Conservation (phyloP, 129 eudicot genomes). For the Kitagawia praeruptora region DNA sequence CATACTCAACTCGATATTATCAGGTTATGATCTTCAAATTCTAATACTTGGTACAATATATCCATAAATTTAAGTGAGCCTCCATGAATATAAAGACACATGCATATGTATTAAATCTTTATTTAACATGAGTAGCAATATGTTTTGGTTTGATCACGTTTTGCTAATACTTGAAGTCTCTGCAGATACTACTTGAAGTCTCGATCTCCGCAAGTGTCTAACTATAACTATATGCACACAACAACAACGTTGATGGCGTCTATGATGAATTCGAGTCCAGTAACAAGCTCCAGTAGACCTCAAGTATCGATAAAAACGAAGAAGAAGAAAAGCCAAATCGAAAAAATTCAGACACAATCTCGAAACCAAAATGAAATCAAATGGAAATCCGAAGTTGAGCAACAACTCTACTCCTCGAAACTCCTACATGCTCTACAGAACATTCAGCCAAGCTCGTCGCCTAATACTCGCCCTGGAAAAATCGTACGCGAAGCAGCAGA, state of each 20-base stretch:
- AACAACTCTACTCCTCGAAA: slow-evolving; percentile 62
- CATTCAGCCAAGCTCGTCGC: slow-evolving; percentile 33
- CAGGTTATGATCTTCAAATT: not conserved
- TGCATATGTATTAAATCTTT: not conserved
- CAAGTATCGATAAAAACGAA: slow-evolving; percentile 40
- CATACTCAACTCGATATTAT: not conserved
- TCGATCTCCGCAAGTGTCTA: too few relatives aligned
- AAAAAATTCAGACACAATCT: slow-evolving; percentile 10
- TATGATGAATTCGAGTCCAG: slow-evolving; percentile 44
- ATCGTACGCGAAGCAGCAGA: slow-evolving; percentile 80
- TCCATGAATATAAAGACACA: not conserved
- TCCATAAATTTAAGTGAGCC: too few relatives aligned
- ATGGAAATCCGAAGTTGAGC: slow-evolving; percentile 77
- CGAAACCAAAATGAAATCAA: slow-evolving; percentile 16
- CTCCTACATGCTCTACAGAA: slow-evolving; percentile 71
- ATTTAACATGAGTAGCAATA: not conserved
- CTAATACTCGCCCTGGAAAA: slow-evolving; percentile 31
- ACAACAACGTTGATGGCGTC: slow-evolving; percentile 4
- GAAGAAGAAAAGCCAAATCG: slow-evolving; percentile 37
- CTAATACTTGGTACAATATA: too few relatives aligned
- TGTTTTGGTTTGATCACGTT: too few relatives aligned
- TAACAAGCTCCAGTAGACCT: slow-evolving; percentile 37
- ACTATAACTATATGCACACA: not conserved
- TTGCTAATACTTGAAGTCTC: not conserved
- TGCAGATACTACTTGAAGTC: not conserved